Evolutionary conservation across 2,329 filamentous ascomycete genomes (phyloP).

Genomic region (Ophiocordyceps unilateralis): DNA sequence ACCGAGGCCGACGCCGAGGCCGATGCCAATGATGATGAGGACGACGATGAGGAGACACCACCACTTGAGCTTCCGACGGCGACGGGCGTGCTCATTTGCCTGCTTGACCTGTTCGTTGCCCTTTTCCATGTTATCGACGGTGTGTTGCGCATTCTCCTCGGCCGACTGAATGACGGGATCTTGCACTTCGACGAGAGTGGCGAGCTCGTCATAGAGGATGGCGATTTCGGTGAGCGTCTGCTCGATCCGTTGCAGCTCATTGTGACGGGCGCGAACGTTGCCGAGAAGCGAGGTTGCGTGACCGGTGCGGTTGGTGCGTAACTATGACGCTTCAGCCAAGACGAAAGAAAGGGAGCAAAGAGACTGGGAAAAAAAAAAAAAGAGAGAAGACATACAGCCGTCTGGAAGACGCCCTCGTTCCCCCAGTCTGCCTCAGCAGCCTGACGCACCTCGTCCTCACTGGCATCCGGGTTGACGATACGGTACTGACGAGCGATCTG

Average conservation of each 20-base stretch:
- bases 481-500: constrained; percentile 67
- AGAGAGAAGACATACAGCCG: constrained; percentile 41
- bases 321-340: constrained; percentile 26
- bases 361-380: not conserved
- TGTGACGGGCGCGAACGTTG: constrained; percentile 66
- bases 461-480: constrained; percentile 69
- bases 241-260: constrained; percentile 69
- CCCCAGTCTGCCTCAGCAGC: constrained; percentile 57
- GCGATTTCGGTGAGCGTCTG: constrained; percentile 54
- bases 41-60: constrained; percentile 49
- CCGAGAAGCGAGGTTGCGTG: constrained; percentile 59
- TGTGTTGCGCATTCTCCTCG: constrained; percentile 48
- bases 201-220: constrained; percentile 56
- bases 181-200: constrained; percentile 56
- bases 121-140: constrained; percentile 47
- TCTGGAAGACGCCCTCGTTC: constrained; percentile 67
- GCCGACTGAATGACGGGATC: constrained; percentile 43
- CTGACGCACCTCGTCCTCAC: constrained; percentile 51
- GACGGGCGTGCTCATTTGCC: constrained; percentile 48
- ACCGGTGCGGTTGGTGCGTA: constrained; percentile 56
- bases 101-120: constrained; percentile 53
- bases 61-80: constrained; percentile 65
- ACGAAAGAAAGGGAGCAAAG: not conserved
- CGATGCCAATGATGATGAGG: constrained; percentile 38
- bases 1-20: constrained; percentile 36